Evolutionary conservation across 2,329 filamentous ascomycete species (phyloP), one percentile per base, ranked within the genome.

Genomic region (Xylaria hypoxylon): DNA sequence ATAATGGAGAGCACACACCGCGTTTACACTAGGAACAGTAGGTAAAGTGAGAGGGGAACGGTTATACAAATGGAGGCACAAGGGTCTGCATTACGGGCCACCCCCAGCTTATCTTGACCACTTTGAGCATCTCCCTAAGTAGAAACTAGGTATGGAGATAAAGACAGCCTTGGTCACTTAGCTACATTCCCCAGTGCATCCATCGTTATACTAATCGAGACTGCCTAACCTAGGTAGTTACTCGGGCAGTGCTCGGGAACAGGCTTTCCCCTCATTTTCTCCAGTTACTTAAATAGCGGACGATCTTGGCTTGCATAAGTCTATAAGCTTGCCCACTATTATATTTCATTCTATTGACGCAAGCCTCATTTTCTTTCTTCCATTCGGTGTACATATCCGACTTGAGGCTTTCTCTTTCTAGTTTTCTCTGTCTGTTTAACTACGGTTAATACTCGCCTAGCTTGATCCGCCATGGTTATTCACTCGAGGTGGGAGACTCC

Each of bases 401-500:
- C 17, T n/a, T 22, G 2, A 28, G 7, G 2, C 31, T 10, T 38
- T 33, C 13, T 35, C 2, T 35, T n/a, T 22, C 17, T 52, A 40
- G 2, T 31, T n/a, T 45, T 11, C 1, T 53, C 2, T 45, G 2
- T 26, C 33, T 22, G 5, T 58, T 24, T 50, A 13, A n/a, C 31
- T 17, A 2, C 13, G 8, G 31, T 51, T 17, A 11, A 51, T 52
- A 45, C 31, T 19, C 19, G 19, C n/a, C 44, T 13, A 10, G 10
- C 22, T 62, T 40, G 10, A 48, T 58, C 17, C 57, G 19, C 42
- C n/a, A 86, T 86, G 84, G 78, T 81, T 3, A 80, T 86, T 71
- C 68, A 75, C 47, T 85, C 84, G 6, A 81, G 84, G 51, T 86
- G 83, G 80, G 73, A 74, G 8, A 74, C 76, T 50, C 76, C 79